A percentile compares a stretch with the other conserved stretches of the same genome.
Conservation (phyloP, 1,284 basidiomycete species). For the Neonothopanus nambi region DNA sequence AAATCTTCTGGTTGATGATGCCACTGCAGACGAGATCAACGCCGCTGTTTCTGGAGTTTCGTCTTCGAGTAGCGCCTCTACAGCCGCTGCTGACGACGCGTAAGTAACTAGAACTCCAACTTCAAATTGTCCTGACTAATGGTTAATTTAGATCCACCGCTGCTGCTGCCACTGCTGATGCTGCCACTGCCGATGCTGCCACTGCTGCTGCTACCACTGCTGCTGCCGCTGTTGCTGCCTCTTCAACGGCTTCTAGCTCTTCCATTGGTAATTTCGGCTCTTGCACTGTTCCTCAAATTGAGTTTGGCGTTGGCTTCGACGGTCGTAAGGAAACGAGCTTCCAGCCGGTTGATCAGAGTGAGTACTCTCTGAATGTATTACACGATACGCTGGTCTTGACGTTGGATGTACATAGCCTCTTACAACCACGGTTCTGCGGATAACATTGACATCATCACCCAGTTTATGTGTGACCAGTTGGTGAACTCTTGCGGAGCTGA, state of each 20-base stretch:
- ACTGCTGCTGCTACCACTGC: slow-evolving; percentile 7
- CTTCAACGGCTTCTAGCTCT: slow-evolving; percentile 10
- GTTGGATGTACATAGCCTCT: slow-evolving; percentile 35
- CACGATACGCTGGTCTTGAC: not conserved
- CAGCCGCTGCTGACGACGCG: slow-evolving; percentile 14
- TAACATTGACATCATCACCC: slow-evolving; percentile 52
- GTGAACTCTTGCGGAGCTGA: slow-evolving; percentile 52
- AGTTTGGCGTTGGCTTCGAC: slow-evolving; percentile 53
- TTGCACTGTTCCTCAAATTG: slow-evolving; percentile 50
- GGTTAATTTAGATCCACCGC: too few relatives aligned
- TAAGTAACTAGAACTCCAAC: too few relatives aligned
- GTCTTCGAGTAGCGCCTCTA: not conserved
- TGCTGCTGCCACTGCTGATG: too few relatives aligned
- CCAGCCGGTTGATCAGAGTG: slow-evolving; percentile 47
- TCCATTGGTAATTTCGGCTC: slow-evolving; percentile 8
- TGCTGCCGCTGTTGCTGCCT: not conserved
- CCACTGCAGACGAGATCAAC: slow-evolving; percentile 58
- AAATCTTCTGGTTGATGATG: slow-evolving; percentile 50
- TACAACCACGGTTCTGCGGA: slow-evolving; percentile 56
- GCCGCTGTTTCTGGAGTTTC: slow-evolving; percentile 46
- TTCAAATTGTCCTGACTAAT: too few relatives aligned
- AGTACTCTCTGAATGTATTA: slow-evolving; percentile 9
- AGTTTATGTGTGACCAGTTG: slow-evolving; percentile 52
- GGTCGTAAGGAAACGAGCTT: slow-evolving; percentile 52
- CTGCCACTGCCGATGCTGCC: not conserved